A percentile compares a stretch with the other conserved stretches of the same genome.
Conservation (phyloP, 306 rosid genomes). For the Corylus avellana region DNA sequence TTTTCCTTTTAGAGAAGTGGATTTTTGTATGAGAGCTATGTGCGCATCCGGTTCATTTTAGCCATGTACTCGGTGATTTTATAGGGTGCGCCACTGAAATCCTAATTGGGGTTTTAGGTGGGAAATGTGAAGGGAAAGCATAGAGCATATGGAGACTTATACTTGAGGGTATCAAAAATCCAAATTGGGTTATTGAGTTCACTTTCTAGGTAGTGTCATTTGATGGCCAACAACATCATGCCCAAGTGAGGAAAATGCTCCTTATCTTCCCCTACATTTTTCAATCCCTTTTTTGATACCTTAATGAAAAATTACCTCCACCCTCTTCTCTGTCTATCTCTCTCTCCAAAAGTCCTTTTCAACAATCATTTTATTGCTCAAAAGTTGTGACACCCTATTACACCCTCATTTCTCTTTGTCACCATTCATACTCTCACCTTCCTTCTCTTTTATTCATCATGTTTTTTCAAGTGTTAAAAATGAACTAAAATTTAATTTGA, state of each 20-base stretch:
- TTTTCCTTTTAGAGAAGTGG: background rate
- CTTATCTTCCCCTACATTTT: constrained; percentile 60
- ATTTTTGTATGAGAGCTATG: constrained; percentile 25
- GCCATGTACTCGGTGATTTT: background rate
- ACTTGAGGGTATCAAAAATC: constrained; percentile 18
- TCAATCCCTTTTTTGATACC: constrained; percentile 39
- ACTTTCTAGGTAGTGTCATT: constrained; percentile 66
- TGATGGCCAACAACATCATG: constrained; percentile 88
- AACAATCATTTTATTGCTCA: constrained; percentile 52
- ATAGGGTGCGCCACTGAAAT: too few relatives aligned
- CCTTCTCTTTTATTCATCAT: constrained; percentile 1
- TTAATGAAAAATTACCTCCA: constrained; percentile 18
- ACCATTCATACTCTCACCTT: constrained; percentile 17
- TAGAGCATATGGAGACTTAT: constrained; percentile 23
- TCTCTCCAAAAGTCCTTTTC: constrained; percentile 33
- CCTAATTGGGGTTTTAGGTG: background rate
- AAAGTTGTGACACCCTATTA: constrained; percentile 52
- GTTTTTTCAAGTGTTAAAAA: background rate
- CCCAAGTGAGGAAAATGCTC: constrained; percentile 61
- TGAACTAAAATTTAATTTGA: background rate
- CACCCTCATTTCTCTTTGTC: constrained; percentile 38
- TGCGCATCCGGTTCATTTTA: constrained; percentile 33
- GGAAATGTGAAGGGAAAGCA: constrained; percentile 10
- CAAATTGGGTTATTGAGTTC: constrained; percentile 51
- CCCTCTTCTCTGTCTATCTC: background rate